Conservation (phyloP, 345 rosid genomes). For the Citrus hindsii region DNA sequence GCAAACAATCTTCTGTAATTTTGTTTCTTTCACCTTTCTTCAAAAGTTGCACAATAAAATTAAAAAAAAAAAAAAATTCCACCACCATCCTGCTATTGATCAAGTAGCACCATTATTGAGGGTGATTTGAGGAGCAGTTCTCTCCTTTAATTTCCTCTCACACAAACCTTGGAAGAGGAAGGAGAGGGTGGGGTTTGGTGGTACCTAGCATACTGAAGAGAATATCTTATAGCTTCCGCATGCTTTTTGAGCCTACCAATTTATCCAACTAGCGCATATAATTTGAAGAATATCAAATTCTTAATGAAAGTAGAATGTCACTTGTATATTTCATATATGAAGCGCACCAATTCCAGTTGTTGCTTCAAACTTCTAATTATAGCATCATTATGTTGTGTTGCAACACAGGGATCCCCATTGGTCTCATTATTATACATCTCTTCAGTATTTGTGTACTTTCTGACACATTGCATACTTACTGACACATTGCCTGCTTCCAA, state of each 20-base stretch:
- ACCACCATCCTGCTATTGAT: not conserved
- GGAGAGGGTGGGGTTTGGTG: no score
- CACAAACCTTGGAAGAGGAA: no score
- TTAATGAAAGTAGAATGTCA: not conserved
- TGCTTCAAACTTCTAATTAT: not conserved
- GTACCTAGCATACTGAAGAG: no score
- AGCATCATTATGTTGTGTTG: not conserved
- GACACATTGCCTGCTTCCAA: not conserved
- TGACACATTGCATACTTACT: not conserved
- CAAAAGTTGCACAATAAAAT: not conserved
- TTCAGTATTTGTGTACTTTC: not conserved
- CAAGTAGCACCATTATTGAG: not conserved
- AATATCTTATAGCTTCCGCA: not conserved
- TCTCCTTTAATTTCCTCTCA: not conserved
- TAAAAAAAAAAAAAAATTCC: no score
- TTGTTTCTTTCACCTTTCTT: not conserved
- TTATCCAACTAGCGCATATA: not conserved
- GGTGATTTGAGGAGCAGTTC: not conserved
- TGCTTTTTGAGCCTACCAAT: not conserved
- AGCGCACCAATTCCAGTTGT: not conserved
- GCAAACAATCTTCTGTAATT: not conserved
- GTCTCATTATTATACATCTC: not conserved
- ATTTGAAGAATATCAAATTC: not conserved
- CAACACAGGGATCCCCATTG: not conserved
- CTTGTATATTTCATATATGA: not conserved